phyloP scores from a whole-genome alignment of 768 basidiomycete species.

The Chalciporus pseudorubinellus region DNA sequence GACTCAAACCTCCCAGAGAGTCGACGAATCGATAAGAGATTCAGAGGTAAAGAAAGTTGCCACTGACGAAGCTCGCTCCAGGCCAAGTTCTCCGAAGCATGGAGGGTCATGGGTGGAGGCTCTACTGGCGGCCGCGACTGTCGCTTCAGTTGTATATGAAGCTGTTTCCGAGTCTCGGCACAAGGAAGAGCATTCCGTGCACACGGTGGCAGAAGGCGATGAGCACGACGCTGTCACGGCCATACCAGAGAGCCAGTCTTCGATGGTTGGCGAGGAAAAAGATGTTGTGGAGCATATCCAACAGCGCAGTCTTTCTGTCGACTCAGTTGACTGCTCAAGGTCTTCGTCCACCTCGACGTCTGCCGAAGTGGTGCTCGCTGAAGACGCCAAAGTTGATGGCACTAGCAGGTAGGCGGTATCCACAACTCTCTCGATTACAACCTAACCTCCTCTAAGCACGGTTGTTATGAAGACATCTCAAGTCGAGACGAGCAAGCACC shows the following conservation, averaged over 20 bases:
- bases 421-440: no score
- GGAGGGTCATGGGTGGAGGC: conserved; percentile 11
- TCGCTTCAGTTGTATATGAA: conserved; percentile 13
- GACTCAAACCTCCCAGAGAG: neutral
- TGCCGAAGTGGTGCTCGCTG: neutral
- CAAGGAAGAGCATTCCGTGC: conserved; percentile 7
- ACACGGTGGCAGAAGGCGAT: neutral
- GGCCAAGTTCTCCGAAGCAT: conserved; percentile 2
- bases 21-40: neutral
- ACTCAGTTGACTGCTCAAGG: no score
- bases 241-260: neutral
- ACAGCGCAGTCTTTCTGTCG: neutral
- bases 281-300: neutral
- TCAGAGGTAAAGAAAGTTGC: neutral
- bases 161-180: conserved; percentile 4
- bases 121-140: conserved; percentile 7
- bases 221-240: neutral
- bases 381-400: neutral
- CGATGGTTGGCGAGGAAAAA: neutral
- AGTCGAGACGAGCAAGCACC: neutral
- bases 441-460: neutral
- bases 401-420: neutral
- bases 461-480: neutral
- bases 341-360: neutral
- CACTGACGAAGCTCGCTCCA: neutral